Evolutionary conservation across 331 rosid genomes (phyloP), one percentile per base, ranked within the genome.

Genomic region (Telfairia occidentalis): DNA sequence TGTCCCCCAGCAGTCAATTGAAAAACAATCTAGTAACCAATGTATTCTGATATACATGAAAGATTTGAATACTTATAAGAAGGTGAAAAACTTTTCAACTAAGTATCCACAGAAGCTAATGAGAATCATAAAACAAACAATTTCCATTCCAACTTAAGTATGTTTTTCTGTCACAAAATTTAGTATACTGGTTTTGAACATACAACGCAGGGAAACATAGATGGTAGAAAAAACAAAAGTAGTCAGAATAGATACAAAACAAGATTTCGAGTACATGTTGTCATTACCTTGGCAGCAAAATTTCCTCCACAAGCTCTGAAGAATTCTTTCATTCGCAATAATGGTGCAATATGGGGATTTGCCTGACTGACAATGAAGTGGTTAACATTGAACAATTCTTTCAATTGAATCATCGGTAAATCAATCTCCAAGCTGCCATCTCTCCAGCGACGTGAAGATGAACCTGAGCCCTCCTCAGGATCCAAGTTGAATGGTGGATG

Each of bases 361-460:
- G 96, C 99, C 83, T 90, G 99, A 76, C 96, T 92, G 81, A 95
- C 99, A 29, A 95, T 95, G 81, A 95, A 92, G 73, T 91, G 97
- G 79, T 95, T 95, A 77, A 95, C 99, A 54, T 90, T 95, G 86
- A 95, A 95, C 76, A 95, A 84, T 81, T 95, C 96, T 81, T 95
- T 95, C 76, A 95, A 76, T 79, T 95, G 97, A 83, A 92, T 90
- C 97, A 95, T 87, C 18, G 99, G 97, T 43, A 95, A 87, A 86
- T 92, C 99, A 74, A 95, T 87, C 92, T 95, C 99, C 79, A 95
- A 77, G 90, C 99, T 95, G 38, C 99, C 99, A 73, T 95, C 97
- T 82, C 97, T 90, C 99, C 99, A 92, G 13, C 97, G 89, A 23
- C 97, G 97, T 4, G 58, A 86, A n/a, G 92, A 84, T 16, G 90